phyloP scores from a whole-genome alignment of 108 stramenopile species.

The Cyclotella cryptica region DNA sequence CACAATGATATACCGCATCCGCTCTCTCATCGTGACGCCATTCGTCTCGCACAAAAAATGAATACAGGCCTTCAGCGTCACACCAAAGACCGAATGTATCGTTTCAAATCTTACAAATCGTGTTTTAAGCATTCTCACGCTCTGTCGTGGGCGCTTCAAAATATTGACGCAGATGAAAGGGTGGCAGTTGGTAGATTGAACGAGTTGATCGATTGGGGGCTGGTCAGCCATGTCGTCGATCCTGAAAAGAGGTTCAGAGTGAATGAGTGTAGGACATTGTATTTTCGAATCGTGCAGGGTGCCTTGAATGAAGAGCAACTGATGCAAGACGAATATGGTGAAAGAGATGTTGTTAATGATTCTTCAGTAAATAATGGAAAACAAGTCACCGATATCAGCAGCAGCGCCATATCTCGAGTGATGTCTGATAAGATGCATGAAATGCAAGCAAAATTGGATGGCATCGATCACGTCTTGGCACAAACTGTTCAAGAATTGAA shows the following conservation, averaged over 20 bases:
- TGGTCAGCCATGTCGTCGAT: constrained; percentile 47
- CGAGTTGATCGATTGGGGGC: constrained; percentile 38
- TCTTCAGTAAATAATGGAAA: neutral
- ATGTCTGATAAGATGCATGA: neutral
- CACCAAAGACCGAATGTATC: constrained; percentile 51
- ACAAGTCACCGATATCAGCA: neutral
- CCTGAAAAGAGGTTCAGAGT: constrained; percentile 37
- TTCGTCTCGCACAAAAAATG: constrained; percentile 27
- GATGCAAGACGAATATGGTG: neutral
- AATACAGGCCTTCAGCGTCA: constrained; percentile 24
- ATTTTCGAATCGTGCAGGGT: constrained; percentile 41
- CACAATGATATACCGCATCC: neutral
- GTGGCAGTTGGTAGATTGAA: constrained; percentile 44
- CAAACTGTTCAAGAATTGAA: constrained; percentile 45
- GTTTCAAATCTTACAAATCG: constrained; percentile 43
- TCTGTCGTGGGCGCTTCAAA: constrained; percentile 30
- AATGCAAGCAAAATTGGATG: constrained; percentile 37
- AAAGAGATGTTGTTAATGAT: neutral
- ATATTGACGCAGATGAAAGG: constrained; percentile 19
- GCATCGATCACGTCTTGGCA: constrained; percentile 43
- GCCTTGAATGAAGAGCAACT: constrained; percentile 13
- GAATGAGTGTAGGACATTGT: constrained; percentile 37
- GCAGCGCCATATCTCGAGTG: neutral
- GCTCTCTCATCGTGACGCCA: constrained; percentile 23
- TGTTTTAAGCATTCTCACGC: constrained; percentile 53